A percentile compares a stretch with the other conserved stretches of the same genome.
Conservation (phyloP, 331 rosid genomes). For the Prunus yedoensis region DNA sequence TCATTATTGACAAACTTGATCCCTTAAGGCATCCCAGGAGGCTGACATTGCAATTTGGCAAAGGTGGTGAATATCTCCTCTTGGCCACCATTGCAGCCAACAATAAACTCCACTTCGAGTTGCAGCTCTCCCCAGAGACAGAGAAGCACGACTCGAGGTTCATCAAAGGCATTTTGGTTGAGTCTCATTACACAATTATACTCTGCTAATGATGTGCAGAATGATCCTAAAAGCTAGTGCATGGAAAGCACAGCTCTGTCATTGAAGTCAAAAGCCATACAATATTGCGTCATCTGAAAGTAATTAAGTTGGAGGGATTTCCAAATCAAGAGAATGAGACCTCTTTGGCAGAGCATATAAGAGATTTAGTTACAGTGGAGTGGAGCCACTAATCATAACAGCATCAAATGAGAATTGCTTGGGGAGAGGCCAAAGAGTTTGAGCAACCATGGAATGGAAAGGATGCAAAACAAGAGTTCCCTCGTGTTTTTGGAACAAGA, state of each 20-base stretch:
- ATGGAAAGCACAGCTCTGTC: constrained; percentile 13
- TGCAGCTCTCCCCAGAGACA: constrained; percentile 40
- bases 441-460: no score
- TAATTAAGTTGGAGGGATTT: constrained; percentile 49
- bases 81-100: constrained; percentile 47
- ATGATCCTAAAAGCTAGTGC: constrained; percentile 43
- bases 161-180: constrained; percentile 40
- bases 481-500: no score
- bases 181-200: no score
- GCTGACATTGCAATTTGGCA: constrained; percentile 48
- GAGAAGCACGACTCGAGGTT: constrained; percentile 9
- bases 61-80: constrained; percentile 26
- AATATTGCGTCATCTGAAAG: constrained; percentile 39
- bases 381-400: constrained; percentile 33
- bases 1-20: constrained; percentile 37
- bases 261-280: constrained; percentile 20
- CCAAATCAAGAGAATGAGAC: constrained; percentile 34
- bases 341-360: constrained; percentile 21
- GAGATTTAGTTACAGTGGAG: constrained; percentile 25
- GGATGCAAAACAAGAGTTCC: no score
- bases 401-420: constrained; percentile 31
- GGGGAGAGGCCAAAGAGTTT: no score
- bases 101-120: constrained; percentile 53
- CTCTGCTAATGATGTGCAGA: constrained; percentile 32
- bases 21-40: constrained; percentile 43